Evolutionary conservation across 2,329 filamentous ascomycete genomes (phyloP), one percentile per base, ranked within the genome.

Genomic region (Talaromyces rugulosus): DNA sequence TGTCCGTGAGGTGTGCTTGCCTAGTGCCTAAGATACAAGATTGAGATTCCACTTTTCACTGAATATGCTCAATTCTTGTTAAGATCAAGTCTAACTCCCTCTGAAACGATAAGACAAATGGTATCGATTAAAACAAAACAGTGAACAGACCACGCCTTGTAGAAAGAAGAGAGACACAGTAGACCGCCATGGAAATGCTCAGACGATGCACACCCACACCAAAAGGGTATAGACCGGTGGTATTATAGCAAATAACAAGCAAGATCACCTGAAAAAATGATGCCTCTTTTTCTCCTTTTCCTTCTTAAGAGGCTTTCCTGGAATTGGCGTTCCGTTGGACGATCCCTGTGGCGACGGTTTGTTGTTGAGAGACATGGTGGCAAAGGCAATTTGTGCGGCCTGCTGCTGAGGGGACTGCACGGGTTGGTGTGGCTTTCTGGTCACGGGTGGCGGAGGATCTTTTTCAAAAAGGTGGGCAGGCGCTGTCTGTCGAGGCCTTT

Each of bases 401-500:
- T 16, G 59, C 40, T 23, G 62, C 44, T 47, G 44, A 8, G 23
- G 51, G 7, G 58, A 27, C 51, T 54, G 51, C n/a, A 18, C 40
- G n/a, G 68, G 55, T 70, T 71, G 59, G 66, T 68, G 68, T 36
- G 66, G 64, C 11, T 62, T 52, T 63, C 40, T 61, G 2, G 66
- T 56, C 58, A 70, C 61, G 71, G 65, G 63, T 44, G 87, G 80
- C 4, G 80, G 79, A 53, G 81, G 77, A 28, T 88, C 86, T 57
- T 87, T 85, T 75, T 96, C 92, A 68, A 95, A 95, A 9, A 99
- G 78, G 77, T 96, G 91, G 5, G 88, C 88, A 0, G 95, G 95
- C 0, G 93, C 90, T 64, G 89, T 88, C n/a, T 87, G 89, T 70
- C 88, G 87, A 2, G 92, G 91, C 44, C 88, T 83, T 64, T 97